Conservation (phyloP, 805 yeast species). For the Maudiozyma serrabonitensis region DNA sequence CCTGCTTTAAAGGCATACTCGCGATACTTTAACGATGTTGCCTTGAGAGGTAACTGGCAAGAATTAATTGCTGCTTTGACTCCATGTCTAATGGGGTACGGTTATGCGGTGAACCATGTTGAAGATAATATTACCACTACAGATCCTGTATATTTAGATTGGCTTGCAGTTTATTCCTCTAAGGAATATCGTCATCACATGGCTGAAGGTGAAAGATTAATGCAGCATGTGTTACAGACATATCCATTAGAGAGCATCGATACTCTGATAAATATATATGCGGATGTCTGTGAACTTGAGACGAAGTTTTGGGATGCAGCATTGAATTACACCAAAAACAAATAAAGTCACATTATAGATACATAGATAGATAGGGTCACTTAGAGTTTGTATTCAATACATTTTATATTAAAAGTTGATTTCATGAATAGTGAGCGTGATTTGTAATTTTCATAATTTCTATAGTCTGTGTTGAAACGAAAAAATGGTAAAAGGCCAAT, state of each 20-base stretch:
- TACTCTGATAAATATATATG: conserved; percentile 47
- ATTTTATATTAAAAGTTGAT: too few relatives aligned
- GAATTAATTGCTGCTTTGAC: conserved; percentile 60
- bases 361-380: too few relatives aligned
- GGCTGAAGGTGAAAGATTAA: conserved; percentile 37
- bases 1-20: conserved; percentile 53
- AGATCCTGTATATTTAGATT: conserved; percentile 30
- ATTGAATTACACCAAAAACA: conserved; percentile 7
- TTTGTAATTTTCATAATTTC: too few relatives aligned
- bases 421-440: too few relatives aligned
- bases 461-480: too few relatives aligned
- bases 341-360: too few relatives aligned
- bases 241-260: conserved; percentile 38
- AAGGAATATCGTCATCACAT: conserved; percentile 50
- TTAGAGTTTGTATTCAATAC: too few relatives aligned
- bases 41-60: conserved; percentile 46
- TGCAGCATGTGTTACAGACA: conserved; percentile 36
- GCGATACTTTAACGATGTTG: conserved; percentile 46
- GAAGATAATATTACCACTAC: conserved; percentile 27
- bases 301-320: conserved; percentile 59
- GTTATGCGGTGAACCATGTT: conserved; percentile 38
- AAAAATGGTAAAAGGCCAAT: too few relatives aligned
- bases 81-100: conserved; percentile 71
- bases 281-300: conserved; percentile 51
- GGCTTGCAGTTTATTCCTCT: conserved; percentile 56